Conservation (phyloP, 257 asterid species). For the Capsicum baccatum region DNA sequence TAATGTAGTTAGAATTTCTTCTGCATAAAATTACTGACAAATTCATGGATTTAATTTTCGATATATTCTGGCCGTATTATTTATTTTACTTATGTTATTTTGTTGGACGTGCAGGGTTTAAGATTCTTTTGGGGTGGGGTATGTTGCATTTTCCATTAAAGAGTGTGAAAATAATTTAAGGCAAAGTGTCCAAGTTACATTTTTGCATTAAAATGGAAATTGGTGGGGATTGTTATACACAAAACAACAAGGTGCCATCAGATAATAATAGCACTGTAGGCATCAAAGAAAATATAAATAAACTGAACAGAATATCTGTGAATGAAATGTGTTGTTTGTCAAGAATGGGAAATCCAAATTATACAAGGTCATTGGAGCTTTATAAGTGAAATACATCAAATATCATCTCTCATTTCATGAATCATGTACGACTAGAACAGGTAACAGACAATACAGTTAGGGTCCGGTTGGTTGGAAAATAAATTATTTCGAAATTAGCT, state of each 20-base stretch:
- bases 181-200: constrained; percentile 3
- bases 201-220: constrained; percentile 29
- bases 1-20: too few relatives aligned
- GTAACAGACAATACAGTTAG: constrained; percentile 9
- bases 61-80: background rate
- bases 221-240: constrained; percentile 26
- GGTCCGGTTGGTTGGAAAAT: too few relatives aligned
- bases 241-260: background rate
- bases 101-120: background rate
- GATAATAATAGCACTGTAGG: background rate
- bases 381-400: constrained; percentile 10
- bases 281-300: background rate
- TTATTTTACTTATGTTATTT: background rate
- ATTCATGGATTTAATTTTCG: too few relatives aligned
- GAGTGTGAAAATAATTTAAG: constrained; percentile 22
- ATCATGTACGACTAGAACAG: background rate
- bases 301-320: constrained; percentile 25
- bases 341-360: background rate
- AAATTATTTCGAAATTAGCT: too few relatives aligned
- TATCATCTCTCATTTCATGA: background rate
- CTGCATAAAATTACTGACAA: too few relatives aligned
- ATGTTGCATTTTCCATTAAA: constrained; percentile 7
- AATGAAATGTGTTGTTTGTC: constrained; percentile 28
- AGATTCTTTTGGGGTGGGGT: constrained; percentile 26
- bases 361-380: background rate